Conservation (phyloP, 2,329 filamentous ascomycete genomes). For the Cladosporium sp. region DNA sequence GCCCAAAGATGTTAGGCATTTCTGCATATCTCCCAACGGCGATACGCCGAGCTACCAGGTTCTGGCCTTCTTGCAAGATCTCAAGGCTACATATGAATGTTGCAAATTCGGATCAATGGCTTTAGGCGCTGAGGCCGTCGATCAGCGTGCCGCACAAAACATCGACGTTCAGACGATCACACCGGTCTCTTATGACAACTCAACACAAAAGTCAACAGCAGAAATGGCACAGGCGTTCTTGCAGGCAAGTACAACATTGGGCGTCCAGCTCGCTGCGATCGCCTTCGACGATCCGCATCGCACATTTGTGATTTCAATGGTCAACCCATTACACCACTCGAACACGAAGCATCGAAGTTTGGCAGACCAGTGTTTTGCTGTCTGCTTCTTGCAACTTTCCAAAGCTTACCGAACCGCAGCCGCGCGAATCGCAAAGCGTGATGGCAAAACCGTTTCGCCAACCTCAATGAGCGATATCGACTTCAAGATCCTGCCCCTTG, state of each 20-base stretch:
- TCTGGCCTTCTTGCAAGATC: conserved; percentile 61
- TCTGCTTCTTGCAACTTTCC: conserved; percentile 5
- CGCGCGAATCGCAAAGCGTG: background rate
- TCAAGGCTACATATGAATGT: conserved; percentile 69
- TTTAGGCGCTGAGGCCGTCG: background rate
- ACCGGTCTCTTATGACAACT: background rate
- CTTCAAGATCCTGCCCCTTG: conserved; percentile 69
- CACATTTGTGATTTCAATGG: conserved; percentile 67
- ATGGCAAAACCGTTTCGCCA: background rate
- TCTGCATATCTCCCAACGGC: conserved; percentile 67
- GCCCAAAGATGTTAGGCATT: conserved; percentile 64
- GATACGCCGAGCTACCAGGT: conserved; percentile 60
- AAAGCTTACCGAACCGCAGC: conserved; percentile 4
- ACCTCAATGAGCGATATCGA: conserved; percentile 53
- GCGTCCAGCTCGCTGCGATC: conserved; percentile 19
- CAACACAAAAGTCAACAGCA: background rate
- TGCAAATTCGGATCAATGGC: conserved; percentile 58
- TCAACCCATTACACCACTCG: conserved; percentile 56
- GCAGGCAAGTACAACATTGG: background rate
- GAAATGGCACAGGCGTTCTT: conserved; percentile 1
- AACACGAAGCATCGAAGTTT: background rate
- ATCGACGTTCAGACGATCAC: background rate
- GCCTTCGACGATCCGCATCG: conserved; percentile 37
- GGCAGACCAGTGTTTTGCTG: conserved; percentile 14
- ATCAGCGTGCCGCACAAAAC: background rate